Base-by-base conservation (phyloP, 192 early-diverging fungal species). In the Backusella sp. region DNA sequence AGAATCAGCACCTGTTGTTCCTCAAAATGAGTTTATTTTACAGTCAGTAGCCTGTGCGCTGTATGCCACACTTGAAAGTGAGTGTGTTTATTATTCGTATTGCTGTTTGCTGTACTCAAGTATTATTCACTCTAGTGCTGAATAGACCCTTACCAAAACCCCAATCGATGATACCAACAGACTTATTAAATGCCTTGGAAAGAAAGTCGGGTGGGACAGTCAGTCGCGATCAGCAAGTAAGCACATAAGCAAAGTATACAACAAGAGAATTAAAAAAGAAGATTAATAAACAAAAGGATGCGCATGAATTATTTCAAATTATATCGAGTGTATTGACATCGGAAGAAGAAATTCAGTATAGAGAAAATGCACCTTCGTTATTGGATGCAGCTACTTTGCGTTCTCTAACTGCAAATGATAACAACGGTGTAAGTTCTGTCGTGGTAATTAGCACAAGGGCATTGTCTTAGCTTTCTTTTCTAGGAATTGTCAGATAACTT, bases 251-350 rank as follows among this genome's bases (percentile, higher is more conserved):
- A 69, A 30, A n/a, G 19, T 21, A 28, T 12, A 66, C 6, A 46
- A 6, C 15, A 49, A 12, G 5, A 52, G 44, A 52, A n/a, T 35
- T 35, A 66, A 39, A 15, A 35, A 68, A 23, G 30, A 46, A 23
- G 17, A 23, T 15, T 70, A 44, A 70, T 52, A 36, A 30, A 62
- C 8, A 21, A 62, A 85, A 96, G 89, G 96, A 97, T 80, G 96
- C 96, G 4, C 96, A 97, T 78, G 96, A 97, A 80, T 87, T 95
- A 30, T 92, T 96, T 59, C 92, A 95, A 77, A 88, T 95, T 3
- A 91, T 97, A 7, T 93, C 94, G 8, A 91, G 88, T 26, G 85
- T 89, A 37, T 77, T 97, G 8, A 90, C 91, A 12, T 84, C 89
- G 12, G 94, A 97, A 83, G 92, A 93, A 77, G 77, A 80, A 73